Conservation (phyloP, 192 early-diverging fungal species). For the Coemansia sp. region DNA sequence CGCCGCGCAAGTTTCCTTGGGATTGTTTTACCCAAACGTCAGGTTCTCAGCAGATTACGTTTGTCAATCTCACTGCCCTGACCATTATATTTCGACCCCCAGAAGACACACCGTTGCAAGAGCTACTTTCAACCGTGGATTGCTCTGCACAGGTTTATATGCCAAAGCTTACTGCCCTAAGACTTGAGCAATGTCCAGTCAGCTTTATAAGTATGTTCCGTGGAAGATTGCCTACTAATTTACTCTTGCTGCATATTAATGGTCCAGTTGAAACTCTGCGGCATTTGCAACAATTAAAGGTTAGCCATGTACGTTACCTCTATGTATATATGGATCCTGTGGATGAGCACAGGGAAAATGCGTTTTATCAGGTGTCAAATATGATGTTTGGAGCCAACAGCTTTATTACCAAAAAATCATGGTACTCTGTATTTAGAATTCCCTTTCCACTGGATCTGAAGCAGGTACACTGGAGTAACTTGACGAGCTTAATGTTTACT, state of each 20-base stretch:
- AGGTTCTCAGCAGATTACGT: background rate
- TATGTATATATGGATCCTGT: background rate
- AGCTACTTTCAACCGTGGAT: background rate
- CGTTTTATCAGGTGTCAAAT: background rate
- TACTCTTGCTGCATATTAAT: background rate
- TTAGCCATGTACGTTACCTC: background rate
- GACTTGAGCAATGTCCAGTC: background rate
- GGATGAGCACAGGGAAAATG: background rate
- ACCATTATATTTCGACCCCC: background rate
- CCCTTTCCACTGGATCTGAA: background rate
- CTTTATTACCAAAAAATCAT: background rate
- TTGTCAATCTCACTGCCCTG: background rate
- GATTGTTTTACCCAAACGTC: background rate
- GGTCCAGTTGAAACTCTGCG: background rate
- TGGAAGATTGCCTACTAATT: background rate
- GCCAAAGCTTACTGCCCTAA: background rate
- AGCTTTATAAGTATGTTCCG: background rate
- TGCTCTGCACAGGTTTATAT: background rate
- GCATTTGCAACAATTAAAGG: background rate
- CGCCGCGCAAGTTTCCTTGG: too few relatives aligned
- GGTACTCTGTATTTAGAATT: background rate
- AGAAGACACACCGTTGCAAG: background rate
- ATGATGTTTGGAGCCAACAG: background rate
- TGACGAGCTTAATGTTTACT: background rate
- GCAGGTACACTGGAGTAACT: background rate